Percentiles rank a stretch among this genome's conserved stretches.
These are phyloP conservation scores for Euclidium syriacum DNA, from an alignment of 345 rosid species.

Conservation along the genomic window DNA sequence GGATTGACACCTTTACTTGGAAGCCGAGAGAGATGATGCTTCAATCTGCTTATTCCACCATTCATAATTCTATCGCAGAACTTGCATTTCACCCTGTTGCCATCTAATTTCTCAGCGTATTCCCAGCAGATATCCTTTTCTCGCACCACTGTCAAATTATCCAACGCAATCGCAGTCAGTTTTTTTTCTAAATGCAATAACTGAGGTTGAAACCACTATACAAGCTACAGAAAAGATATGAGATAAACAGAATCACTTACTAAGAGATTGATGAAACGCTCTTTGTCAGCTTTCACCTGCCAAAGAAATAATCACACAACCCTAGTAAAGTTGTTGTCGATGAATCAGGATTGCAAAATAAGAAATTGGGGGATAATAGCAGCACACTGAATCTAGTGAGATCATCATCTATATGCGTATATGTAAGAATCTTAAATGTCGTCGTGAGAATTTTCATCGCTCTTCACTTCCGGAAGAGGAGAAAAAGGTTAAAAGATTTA, in stretches of 20 bases:
- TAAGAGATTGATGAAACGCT: neutral
- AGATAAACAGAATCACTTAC: neutral
- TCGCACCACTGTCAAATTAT: conserved; percentile 60
- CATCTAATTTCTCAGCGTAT: conserved; percentile 82
- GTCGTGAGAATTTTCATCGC: no score
- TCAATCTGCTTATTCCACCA: conserved; percentile 86
- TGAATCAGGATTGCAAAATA: neutral
- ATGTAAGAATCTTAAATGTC: neutral
- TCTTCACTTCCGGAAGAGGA: neutral
- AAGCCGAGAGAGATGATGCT: conserved; percentile 83
- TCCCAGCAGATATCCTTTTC: conserved; percentile 93
- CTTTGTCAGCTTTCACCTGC: conserved; percentile 7
- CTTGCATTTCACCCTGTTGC: conserved; percentile 80
- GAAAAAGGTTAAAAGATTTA: neutral
- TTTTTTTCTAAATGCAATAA: no score
- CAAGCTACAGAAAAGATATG: no score
- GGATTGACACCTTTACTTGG: conserved; percentile 95
- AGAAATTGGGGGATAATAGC: no score
- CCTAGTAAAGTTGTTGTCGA: neutral
- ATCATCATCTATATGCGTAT: no score
- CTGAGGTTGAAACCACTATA: no score
- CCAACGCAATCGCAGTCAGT: neutral
- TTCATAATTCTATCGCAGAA: conserved; percentile 66
- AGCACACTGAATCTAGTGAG: no score
- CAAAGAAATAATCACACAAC: neutral